phyloP scores from a whole-genome alignment of 2,329 filamentous ascomycete genomes.

The Colletotrichum australisinense region DNA sequence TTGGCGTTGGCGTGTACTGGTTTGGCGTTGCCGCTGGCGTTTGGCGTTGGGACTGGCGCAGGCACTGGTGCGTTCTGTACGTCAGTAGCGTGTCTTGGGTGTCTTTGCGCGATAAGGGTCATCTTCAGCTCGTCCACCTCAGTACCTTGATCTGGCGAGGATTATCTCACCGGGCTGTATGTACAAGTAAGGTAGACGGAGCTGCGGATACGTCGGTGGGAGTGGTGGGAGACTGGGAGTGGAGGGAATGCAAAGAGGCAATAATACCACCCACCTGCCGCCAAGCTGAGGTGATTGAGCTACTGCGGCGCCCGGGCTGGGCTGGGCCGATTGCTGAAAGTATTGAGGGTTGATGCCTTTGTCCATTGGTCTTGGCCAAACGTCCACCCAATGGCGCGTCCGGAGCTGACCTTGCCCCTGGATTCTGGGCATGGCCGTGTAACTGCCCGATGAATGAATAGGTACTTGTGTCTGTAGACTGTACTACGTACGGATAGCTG shows the following conservation, averaged over 20 bases:
- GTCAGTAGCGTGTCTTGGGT: neutral
- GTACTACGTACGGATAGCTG: neutral
- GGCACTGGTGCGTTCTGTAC: conserved; percentile 4
- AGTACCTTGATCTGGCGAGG: too few relatives aligned
- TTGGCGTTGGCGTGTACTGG: conserved; percentile 1
- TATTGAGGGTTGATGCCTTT: neutral
- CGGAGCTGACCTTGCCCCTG: neutral
- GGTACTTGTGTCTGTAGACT: neutral
- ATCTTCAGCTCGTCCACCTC: neutral
- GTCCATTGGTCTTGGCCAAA: conserved; percentile 25
- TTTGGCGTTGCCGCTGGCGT: conserved; percentile 6
- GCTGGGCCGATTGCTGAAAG: neutral
- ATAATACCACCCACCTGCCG: conserved; percentile 6
- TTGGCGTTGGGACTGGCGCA: conserved; percentile 6
- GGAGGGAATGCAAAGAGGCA: conserved; percentile 2
- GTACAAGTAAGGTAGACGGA: too few relatives aligned
- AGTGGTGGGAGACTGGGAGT: neutral
- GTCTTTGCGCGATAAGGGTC: conserved; percentile 9
- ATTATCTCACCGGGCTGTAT: neutral
- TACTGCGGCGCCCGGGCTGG: neutral
- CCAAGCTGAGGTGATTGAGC: conserved; percentile 1
- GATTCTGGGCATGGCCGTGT: neutral
- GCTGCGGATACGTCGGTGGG: neutral
- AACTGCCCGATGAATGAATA: neutral
- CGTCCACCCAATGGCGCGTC: neutral